Percentiles rank a stretch among this genome's conserved stretches.
Evolutionary conservation across 352 stramenopile species (phyloP).

Genomic region (Phytopythium oedochilum): DNA sequence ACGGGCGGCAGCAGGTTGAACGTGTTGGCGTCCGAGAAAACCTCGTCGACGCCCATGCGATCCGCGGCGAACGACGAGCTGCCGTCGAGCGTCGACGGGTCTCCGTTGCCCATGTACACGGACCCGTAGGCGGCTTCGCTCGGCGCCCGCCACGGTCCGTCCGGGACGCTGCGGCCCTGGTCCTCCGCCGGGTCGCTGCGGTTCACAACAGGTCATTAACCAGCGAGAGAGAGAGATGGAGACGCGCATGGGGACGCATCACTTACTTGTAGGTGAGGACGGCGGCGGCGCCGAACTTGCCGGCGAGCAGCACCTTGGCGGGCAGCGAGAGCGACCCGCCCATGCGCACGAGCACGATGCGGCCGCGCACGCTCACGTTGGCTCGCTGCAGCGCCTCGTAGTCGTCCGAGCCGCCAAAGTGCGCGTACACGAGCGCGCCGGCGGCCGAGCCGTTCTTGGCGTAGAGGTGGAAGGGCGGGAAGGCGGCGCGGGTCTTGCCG

Average conservation of each 20-base stretch:
- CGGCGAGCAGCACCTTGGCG: constrained; percentile 66
- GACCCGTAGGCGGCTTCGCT: constrained; percentile 56
- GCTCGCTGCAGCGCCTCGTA: constrained; percentile 49
- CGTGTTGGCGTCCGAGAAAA: constrained; percentile 80
- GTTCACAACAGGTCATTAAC: not conserved
- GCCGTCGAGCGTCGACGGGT: constrained; percentile 71
- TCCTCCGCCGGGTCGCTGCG: constrained; percentile 64
- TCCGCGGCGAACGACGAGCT: constrained; percentile 51
- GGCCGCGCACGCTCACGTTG: constrained; percentile 43
- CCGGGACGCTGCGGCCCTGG: constrained; percentile 50
- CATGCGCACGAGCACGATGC: constrained; percentile 62
- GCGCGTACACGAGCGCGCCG: constrained; percentile 64
- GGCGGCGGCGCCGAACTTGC: constrained; percentile 46
- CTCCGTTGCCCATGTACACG: constrained; percentile 84
- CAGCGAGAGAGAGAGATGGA: not conserved
- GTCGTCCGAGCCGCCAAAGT: constrained; percentile 66
- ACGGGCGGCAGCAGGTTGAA: constrained; percentile 76
- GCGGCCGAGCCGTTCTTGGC: constrained; percentile 62
- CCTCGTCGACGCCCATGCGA: constrained; percentile 66
- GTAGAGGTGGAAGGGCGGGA: constrained; percentile 79
- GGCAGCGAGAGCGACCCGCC: constrained; percentile 59
- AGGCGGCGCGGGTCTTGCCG: constrained; percentile 18
- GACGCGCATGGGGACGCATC: no score
- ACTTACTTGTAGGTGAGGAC: constrained; percentile 79
- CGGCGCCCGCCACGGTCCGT: constrained; percentile 62